Percentiles rank a stretch among this genome's conserved stretches.
phyloP scores from a whole-genome alignment of 306 rosid species.

The Prunus padus region DNA sequence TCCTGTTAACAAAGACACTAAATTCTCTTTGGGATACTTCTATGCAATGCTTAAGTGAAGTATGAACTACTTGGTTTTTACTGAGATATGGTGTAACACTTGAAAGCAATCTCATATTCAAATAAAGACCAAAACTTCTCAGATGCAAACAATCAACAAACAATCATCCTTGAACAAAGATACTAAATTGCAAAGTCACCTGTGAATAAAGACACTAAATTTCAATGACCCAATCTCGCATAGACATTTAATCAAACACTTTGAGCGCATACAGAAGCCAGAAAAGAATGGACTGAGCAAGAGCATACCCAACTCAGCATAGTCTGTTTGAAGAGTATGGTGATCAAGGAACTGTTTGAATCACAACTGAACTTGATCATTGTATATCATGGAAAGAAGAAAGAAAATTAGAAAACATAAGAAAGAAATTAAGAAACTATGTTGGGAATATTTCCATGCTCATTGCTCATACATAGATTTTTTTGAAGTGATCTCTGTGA shows the following conservation, averaged over 20 bases:
- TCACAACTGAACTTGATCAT: neutral
- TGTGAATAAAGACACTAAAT: neutral
- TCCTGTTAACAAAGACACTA: too few species aligned
- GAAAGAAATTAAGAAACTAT: neutral
- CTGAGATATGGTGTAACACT: neutral
- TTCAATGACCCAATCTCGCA: neutral
- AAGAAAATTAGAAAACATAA: neutral
- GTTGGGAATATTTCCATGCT: neutral
- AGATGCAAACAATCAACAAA: neutral
- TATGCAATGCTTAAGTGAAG: neutral
- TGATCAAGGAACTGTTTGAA: neutral
- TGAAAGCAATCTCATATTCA: neutral
- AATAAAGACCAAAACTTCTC: conserved; percentile 10
- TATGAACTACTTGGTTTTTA: neutral
- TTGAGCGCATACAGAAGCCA: neutral
- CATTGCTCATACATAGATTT: neutral
- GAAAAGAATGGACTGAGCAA: neutral
- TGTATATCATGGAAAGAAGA: neutral
- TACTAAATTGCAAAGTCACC: neutral
- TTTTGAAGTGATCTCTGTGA: neutral
- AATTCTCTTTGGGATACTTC: neutral
- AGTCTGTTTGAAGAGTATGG: conserved; percentile 1
- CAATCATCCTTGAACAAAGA: neutral
- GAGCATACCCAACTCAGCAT: conserved; percentile 12
- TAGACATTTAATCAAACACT: conserved; percentile 3